A percentile compares a stretch with the other conserved stretches of the same genome.
These are phyloP conservation scores for Truncatella angustata DNA, from an alignment of 2,329 filamentous ascomycete species.

Conservation along the genomic window DNA sequence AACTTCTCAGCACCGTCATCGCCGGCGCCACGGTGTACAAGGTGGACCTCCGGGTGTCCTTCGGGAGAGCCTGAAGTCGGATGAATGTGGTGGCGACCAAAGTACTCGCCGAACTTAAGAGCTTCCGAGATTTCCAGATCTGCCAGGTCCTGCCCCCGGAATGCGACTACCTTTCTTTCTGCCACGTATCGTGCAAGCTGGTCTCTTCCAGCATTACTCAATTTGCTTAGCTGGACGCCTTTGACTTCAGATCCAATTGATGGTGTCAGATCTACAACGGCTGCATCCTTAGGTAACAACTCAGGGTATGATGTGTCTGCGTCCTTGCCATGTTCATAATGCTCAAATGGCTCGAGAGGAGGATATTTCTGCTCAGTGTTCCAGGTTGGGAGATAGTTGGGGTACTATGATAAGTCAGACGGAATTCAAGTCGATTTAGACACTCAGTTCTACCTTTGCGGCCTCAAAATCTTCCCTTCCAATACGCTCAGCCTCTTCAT, in stretches of 20 bases:
- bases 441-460: conserved; percentile 19
- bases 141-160: conserved; percentile 72
- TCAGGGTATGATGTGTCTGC: conserved; percentile 69
- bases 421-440: conserved; percentile 10
- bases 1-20: conserved; percentile 60
- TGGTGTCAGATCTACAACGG: conserved; percentile 64
- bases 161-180: conserved; percentile 75
- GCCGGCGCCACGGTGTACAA: conserved; percentile 71
- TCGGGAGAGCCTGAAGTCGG: conserved; percentile 74
- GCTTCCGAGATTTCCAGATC: conserved; percentile 69
- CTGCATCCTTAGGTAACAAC: conserved; percentile 54
- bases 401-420: conserved; percentile 48
- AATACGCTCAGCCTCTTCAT: conserved; percentile 25
- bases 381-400: conserved; percentile 73
- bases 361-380: conserved; percentile 62
- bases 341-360: conserved; percentile 67
- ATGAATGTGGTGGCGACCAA: conserved; percentile 79
- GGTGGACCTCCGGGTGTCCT: conserved; percentile 71
- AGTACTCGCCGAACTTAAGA: conserved; percentile 70
- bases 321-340: conserved; percentile 73
- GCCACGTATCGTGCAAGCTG: conserved; percentile 75
- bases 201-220: conserved; percentile 69
- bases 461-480: conserved; percentile 26
- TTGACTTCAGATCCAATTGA: conserved; percentile 71
- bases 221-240: conserved; percentile 68